phyloP scores from a whole-genome alignment of 78 protist species.

The Planoprotostelium fungivorum region DNA sequence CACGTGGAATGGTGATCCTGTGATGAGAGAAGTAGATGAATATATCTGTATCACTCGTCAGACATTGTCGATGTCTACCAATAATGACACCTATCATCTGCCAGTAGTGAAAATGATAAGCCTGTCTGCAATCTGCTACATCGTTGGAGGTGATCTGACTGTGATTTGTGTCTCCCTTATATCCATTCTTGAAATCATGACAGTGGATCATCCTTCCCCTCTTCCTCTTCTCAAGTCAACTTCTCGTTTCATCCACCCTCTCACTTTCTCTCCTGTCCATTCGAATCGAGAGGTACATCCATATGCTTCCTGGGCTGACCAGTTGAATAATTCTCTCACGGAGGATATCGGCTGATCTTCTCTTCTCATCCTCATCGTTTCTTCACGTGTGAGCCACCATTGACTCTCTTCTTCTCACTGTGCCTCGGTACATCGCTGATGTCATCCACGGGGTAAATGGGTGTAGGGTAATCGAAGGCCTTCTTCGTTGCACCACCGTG shows the following conservation, averaged over 20 bases:
- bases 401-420: not conserved
- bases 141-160: not conserved
- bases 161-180: not conserved
- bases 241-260: too few relatives aligned
- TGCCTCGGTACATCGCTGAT: not conserved
- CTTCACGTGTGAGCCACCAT: not conserved
- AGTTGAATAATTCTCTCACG: not conserved
- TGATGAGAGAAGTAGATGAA: slow-evolving; percentile 82
- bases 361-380: not conserved
- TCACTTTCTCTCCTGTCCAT: too few relatives aligned
- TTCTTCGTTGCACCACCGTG: too few relatives aligned
- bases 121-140: not conserved
- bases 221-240: not conserved
- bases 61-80: not conserved
- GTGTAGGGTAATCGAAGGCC: too few relatives aligned
- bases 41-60: slow-evolving; percentile 18
- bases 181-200: slow-evolving; percentile 46
- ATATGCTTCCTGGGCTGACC: not conserved
- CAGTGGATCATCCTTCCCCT: slow-evolving; percentile 12
- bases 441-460: not conserved
- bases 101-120: slow-evolving; percentile 28
- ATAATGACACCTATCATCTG: slow-evolving; percentile 11
- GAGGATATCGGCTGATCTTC: not conserved
- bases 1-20: slow-evolving; percentile 75
- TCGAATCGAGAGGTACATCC: not conserved